A percentile compares a stretch with the other conserved stretches of the same genome.
Conservation (phyloP, 2,329 filamentous ascomycete genomes). For the Chrysoporthe deuterocubensis region DNA sequence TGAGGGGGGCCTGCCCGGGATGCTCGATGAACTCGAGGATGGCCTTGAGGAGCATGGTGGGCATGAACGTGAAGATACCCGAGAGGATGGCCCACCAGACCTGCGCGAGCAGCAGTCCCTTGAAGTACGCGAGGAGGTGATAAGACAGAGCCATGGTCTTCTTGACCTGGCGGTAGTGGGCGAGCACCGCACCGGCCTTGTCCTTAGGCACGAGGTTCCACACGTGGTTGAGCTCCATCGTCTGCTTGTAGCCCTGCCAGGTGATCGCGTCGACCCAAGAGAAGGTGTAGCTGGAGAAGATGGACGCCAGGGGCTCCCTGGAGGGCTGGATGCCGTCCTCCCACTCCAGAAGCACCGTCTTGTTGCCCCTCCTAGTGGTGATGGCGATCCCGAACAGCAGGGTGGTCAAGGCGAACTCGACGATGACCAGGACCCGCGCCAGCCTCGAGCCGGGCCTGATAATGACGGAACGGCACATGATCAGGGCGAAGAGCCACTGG, state of each 20-base stretch:
- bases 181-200: constrained; percentile 80
- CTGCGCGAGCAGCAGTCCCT: constrained; percentile 73
- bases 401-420: constrained; percentile 75
- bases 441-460: constrained; percentile 72
- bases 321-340: constrained; percentile 88
- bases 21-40: constrained; percentile 95
- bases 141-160: constrained; percentile 79
- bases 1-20: constrained; percentile 73
- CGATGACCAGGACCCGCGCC: constrained; percentile 67
- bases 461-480: constrained; percentile 83
- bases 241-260: constrained; percentile 83
- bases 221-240: constrained; percentile 81
- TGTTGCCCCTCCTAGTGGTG: constrained; percentile 89
- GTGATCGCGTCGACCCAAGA: constrained; percentile 90
- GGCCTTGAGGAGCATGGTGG: constrained; percentile 85
- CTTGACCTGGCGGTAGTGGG: constrained; percentile 82
- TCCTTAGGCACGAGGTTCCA: constrained; percentile 91
- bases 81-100: constrained; percentile 78
- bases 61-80: constrained; percentile 85
- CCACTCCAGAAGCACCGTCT: constrained; percentile 83
- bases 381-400: constrained; percentile 77
- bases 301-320: constrained; percentile 81
- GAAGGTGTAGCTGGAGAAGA: constrained; percentile 87
- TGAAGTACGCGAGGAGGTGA: constrained; percentile 86
- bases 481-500: constrained; percentile 77